Evolutionary conservation across 495 filamentous ascomycete species (phyloP), one percentile per base, ranked within the genome.

Genomic region (Annulohypoxylon stygium): DNA sequence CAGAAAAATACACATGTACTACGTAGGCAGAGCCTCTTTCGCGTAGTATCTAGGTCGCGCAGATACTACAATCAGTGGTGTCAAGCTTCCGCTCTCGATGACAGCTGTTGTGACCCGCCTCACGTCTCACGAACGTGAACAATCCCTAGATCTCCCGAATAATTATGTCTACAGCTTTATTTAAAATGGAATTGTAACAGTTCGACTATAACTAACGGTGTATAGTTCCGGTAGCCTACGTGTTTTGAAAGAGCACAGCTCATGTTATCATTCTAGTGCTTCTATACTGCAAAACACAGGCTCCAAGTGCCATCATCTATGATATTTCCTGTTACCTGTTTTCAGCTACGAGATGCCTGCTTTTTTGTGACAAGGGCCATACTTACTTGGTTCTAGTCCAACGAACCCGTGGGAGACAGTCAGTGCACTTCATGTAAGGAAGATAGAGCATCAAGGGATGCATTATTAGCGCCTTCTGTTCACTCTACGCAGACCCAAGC

Each of bases 21-120:
- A 57, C 39, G 20, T 23, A 23, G 20, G 61, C 61, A 70, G 69
- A 69, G 50, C 71, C 48, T 62, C 55, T 37, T 57, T 62, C 9
- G 9, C 10, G 48, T 58, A 69, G 45, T 39, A 63, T 63, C n/a
- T n/a, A 23, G 10, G 41, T 45, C 0, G 30, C 25, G 60, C 3
- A 36, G 3, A 14, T 39, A 4, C 30, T 43, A 57, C 48, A 16
- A 20, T 51, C 23, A 5, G n/a, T 33, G 16, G 39, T 55, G 65
- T 69, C 30, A n/a, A 16, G 50, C 60, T 12, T 69, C 37, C 45
- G 5, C 26, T 63, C 50, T 74, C 61, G 39, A 67, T 74, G 71
- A 70, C 67, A 74, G 41, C 30, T 74, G 71, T 37, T 20, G 67
- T 67, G 51, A 25, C 26, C 66, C 62, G 39, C 50, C 37, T 53